Evolutionary conservation across 805 yeast species (phyloP).

Genomic region (Hermanozyma aechmeae): DNA sequence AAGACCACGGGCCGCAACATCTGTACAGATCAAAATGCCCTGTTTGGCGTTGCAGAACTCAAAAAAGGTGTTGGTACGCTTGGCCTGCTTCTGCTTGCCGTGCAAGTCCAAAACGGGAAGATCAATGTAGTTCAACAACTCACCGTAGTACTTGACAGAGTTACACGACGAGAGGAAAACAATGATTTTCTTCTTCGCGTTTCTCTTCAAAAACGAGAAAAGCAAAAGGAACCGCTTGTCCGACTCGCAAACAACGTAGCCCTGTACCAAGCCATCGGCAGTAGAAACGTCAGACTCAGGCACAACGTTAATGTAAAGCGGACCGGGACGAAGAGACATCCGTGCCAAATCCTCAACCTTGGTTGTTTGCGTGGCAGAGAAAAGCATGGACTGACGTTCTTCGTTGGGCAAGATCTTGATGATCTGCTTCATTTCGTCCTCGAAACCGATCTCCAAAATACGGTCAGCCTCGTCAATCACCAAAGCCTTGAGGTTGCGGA

Average conservation of each 20-base stretch:
- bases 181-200: conserved; percentile 83
- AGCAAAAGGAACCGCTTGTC: conserved; percentile 86
- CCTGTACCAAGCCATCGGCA: conserved; percentile 96
- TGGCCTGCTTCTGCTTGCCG: conserved; percentile 98
- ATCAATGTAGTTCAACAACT: conserved; percentile 89
- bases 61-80: conserved; percentile 95
- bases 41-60: conserved; percentile 96
- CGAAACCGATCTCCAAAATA: conserved; percentile 95
- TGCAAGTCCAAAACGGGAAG: conserved; percentile 93
- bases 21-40: conserved; percentile 91
- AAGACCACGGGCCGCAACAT: conserved; percentile 98
- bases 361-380: conserved; percentile 99
- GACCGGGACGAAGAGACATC: conserved; percentile 89
- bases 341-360: conserved; percentile 98
- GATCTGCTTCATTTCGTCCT: conserved; percentile 97
- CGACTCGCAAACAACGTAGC: conserved; percentile 94
- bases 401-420: conserved; percentile 87
- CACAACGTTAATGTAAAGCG: conserved; percentile 87
- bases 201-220: conserved; percentile 89
- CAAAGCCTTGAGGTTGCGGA: conserved; percentile 88
- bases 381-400: conserved; percentile 91
- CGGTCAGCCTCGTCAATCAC: conserved; percentile 98
- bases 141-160: conserved; percentile 93
- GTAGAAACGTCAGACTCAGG: conserved; percentile 78
- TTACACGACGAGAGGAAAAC: conserved; percentile 95